Evolutionary conservation across 179 eudicot genomes (phyloP).

Genomic region (Corrigiola litoralis): DNA sequence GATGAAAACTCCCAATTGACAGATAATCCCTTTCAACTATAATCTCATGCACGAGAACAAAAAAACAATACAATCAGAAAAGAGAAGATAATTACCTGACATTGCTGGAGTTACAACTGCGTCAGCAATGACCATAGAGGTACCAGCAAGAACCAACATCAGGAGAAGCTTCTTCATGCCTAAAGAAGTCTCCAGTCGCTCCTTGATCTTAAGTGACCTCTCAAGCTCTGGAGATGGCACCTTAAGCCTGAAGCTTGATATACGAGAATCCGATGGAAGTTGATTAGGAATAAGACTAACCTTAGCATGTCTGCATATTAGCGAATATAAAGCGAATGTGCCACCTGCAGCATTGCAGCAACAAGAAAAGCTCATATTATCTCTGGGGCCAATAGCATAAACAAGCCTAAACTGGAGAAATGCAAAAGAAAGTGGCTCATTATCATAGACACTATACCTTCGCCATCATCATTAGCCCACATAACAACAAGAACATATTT

Average conservation of each 20-base stretch:
- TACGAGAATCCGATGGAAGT: conserved; percentile 88
- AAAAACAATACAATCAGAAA: conserved; percentile 3
- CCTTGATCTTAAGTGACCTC: conserved; percentile 91
- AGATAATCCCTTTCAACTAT: neutral
- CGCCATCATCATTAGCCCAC: conserved; percentile 98
- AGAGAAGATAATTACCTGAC: conserved; percentile 55
- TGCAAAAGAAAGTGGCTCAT: conserved; percentile 5
- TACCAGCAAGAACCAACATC: conserved; percentile 88
- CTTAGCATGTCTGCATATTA: conserved; percentile 95
- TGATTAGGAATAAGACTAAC: conserved; percentile 96
- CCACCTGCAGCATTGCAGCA: conserved; percentile 65
- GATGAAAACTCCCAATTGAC: neutral
- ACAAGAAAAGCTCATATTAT: neutral
- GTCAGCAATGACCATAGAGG: conserved; percentile 96
- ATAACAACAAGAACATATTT: conserved; percentile 85
- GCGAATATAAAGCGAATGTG: conserved; percentile 91
- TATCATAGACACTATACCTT: conserved; percentile 51
- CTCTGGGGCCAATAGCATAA: conserved; percentile 1
- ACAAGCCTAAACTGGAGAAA: conserved; percentile 6
- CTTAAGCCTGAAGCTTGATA: conserved; percentile 94
- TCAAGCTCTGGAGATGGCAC: conserved; percentile 97
- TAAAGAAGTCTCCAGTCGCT: conserved; percentile 71
- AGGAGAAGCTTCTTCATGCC: conserved; percentile 77
- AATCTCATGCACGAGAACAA: neutral
- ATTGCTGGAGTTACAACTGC: conserved; percentile 98